phyloP scores from a whole-genome alignment of 768 basidiomycete species.

The Cyclocybe aegerita region DNA sequence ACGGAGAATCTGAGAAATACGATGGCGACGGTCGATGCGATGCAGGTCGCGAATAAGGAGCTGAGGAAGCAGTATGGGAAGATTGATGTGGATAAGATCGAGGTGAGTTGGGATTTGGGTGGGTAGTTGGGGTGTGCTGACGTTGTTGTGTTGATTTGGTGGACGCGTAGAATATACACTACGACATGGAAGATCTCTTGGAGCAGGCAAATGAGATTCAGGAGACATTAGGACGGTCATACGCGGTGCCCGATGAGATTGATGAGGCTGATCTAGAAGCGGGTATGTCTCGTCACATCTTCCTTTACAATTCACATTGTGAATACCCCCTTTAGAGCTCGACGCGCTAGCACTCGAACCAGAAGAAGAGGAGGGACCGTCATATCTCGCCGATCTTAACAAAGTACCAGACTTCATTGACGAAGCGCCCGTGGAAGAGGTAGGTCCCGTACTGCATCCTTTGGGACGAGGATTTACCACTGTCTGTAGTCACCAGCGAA shows the following conservation, averaged over 20 bases:
- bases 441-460: conserved; percentile 24
- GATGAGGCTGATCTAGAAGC: conserved; percentile 98
- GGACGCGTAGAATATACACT: conserved; percentile 76
- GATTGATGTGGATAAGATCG: conserved; percentile 97
- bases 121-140: not conserved
- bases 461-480: not conserved
- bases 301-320: not conserved
- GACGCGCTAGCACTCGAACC: conserved; percentile 87
- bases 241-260: conserved; percentile 95
- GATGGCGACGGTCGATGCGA: conserved; percentile 98
- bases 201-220: conserved; percentile 99
- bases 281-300: conserved; percentile 45
- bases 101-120: conserved; percentile 53
- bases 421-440: conserved; percentile 81
- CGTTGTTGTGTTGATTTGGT: not conserved
- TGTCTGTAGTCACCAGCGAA: conserved; percentile 34
- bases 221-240: conserved; percentile 89
- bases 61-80: conserved; percentile 96
- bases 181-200: conserved; percentile 96
- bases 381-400: conserved; percentile 84
- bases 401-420: conserved; percentile 93
- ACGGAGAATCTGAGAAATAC: conserved; percentile 99
- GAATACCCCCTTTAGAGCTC: conserved; percentile 59
- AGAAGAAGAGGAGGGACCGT: conserved; percentile 86
- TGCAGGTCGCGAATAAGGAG: conserved; percentile 95